phyloP scores from a whole-genome alignment of 1,284 basidiomycete species.

The Xerocomus amazonicus region DNA sequence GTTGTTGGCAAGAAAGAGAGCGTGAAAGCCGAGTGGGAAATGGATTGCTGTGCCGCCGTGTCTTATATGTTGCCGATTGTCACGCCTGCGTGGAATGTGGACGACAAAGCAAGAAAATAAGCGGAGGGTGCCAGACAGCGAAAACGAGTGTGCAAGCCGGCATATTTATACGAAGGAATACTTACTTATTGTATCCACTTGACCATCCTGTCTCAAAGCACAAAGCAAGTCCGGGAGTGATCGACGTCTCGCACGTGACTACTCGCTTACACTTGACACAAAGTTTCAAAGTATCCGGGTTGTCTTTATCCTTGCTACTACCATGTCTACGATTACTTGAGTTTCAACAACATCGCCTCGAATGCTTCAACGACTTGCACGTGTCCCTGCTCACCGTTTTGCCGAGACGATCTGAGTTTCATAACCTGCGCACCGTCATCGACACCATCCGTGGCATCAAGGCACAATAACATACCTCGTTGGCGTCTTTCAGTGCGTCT shows the following conservation, averaged over 20 bases:
- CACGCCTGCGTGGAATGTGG: conserved; percentile 21
- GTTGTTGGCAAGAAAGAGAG: conserved; percentile 1
- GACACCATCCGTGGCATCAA: too few relatives aligned
- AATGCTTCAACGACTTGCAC: background rate
- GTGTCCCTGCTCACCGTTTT: too few relatives aligned
- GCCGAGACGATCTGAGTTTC: background rate
- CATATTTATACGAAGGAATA: conserved; percentile 9
- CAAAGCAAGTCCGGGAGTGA: conserved; percentile 5
- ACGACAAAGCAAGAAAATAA: conserved; percentile 1
- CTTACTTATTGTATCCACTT: background rate
- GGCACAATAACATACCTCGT: conserved; percentile 4
- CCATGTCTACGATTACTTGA: background rate
- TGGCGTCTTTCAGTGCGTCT: conserved; percentile 2
- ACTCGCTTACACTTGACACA: too few relatives aligned
- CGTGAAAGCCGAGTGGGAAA: background rate
- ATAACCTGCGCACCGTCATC: background rate
- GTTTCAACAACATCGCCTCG: background rate
- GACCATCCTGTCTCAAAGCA: conserved; percentile 11
- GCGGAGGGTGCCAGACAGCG: conserved; percentile 9
- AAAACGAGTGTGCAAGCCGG: background rate
- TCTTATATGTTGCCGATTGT: background rate
- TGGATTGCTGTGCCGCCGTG: conserved; percentile 8
- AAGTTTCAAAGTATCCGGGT: too few relatives aligned
- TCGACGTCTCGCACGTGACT: background rate
- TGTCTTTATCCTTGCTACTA: too few relatives aligned